Percentiles rank a stretch among this genome's conserved stretches.
phyloP scores from a whole-genome alignment of 129 eudicot species.

The Helianthus tuberosus region DNA sequence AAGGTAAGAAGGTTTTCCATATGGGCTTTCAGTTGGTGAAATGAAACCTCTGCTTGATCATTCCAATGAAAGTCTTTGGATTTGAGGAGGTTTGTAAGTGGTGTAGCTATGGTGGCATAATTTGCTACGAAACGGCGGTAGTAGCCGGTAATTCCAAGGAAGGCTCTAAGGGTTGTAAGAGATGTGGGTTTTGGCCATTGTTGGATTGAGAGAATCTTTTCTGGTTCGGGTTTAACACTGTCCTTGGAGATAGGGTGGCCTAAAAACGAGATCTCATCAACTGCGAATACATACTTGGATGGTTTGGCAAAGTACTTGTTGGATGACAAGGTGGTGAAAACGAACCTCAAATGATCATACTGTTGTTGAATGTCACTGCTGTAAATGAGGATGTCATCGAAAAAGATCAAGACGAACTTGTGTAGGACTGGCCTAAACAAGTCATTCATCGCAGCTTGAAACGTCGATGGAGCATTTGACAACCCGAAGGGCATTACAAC shows the following conservation, averaged over 20 bases:
- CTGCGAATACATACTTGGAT: neutral
- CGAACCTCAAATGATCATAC: neutral
- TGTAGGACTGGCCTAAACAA: neutral
- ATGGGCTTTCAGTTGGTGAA: too few relatives aligned
- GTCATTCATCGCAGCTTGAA: neutral
- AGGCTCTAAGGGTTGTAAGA: neutral
- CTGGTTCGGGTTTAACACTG: neutral
- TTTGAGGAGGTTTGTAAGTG: neutral
- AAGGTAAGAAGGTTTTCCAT: neutral
- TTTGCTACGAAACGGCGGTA: neutral
- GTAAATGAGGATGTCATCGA: neutral
- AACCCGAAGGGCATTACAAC: too few relatives aligned
- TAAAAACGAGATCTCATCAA: neutral
- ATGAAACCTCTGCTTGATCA: neutral
- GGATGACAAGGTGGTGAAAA: neutral
- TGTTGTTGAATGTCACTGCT: neutral
- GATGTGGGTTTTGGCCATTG: too few relatives aligned
- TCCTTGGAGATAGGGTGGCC: neutral
- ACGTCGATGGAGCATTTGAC: neutral
- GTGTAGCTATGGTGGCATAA: too few relatives aligned
- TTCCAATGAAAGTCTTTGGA: neutral
- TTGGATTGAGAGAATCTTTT: neutral
- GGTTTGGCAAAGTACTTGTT: neutral
- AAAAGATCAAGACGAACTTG: neutral
- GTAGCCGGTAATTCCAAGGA: neutral